Base-by-base conservation (phyloP, 257 asterid species). In the Plantago major region DNA sequence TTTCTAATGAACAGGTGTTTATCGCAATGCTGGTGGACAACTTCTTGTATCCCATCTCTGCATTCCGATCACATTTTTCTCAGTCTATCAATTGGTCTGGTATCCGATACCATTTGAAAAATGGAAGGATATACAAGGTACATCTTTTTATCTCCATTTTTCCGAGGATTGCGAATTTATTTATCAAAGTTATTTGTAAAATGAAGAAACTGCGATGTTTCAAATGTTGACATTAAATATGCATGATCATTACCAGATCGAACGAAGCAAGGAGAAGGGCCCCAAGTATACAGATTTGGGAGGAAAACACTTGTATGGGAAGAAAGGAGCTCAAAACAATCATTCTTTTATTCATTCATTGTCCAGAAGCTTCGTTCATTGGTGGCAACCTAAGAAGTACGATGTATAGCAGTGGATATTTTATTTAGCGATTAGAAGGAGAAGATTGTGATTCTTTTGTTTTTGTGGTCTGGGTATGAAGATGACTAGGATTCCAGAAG, bases 21-120 rank as follows among this genome's bases (percentile, higher is more conserved):
- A 72, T 84, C 47, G 97, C 99, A n/a, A 75, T 92, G 95, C 70
- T 92, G 76, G 97, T 92, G 37, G 99, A 89, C 83, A 92, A 92
- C 65, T 92, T 89, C 63, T 77, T 92, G 33, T 92, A 86, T 77
- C 97, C 99, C 3, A 3, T 93, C 58, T 93, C 96, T 58, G 96
- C 99, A 56, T 38, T 89, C 49, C 92, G 99, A 26, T 93, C 99
- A 38, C 96, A 89, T 74, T 90, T 89, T 42, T 83, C 90, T 44
- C 97, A 89, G 73, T 93, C 92, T 37, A 89, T 93, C 81, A 74
- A 89, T 59, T 93, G 99, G 99, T 93, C 99, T 51, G 99, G 99
- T 67, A 85, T 89, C 51, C 81, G 92, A 42, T 93, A 93, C 68
- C 95, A 89, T 78, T 77, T 93, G 76, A 85, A 69, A 85, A 75